phyloP scores from a whole-genome alignment of 73 alveolate species.

The Paramecium sexaurelia region DNA sequence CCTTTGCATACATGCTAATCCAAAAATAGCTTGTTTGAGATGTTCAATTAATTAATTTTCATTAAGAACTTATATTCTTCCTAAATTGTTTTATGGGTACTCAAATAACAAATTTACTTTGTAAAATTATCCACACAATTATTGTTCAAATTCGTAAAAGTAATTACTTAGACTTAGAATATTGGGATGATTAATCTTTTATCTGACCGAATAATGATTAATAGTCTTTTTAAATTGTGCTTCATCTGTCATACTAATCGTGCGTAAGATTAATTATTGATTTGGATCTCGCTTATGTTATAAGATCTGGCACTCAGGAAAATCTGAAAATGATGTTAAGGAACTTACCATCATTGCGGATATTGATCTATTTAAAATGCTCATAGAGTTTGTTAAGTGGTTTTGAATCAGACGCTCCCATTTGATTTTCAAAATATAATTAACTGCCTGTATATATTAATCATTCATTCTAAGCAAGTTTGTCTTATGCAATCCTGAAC shows the following conservation, averaged over 20 bases:
- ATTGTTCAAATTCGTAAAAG: conserved; percentile 33
- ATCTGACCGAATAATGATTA: not conserved
- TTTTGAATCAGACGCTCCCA: not conserved
- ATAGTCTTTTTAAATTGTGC: conserved; percentile 1
- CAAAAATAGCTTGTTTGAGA: not conserved
- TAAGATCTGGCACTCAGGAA: conserved; percentile 24
- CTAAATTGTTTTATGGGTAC: not conserved
- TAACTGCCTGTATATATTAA: not conserved
- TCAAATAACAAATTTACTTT: conserved; percentile 14
- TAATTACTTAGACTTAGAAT: not conserved
- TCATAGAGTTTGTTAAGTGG: not conserved
- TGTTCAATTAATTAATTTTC: not conserved
- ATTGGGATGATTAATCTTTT: not conserved
- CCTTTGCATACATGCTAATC: conserved; percentile 1
- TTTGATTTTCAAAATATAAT: conserved; percentile 3
- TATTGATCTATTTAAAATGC: conserved; percentile 5
- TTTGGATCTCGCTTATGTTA: conserved; percentile 23
- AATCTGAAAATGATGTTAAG: not conserved
- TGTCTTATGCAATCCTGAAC: not conserved
- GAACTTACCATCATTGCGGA: conserved; percentile 21
- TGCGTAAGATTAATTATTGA: not conserved
- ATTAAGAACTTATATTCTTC: not conserved
- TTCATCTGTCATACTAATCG: conserved; percentile 35
- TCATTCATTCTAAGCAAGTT: conserved; percentile 35
- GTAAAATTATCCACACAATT: conserved; percentile 47